A percentile compares a stretch with the other conserved stretches of the same genome.
Evolutionary conservation across 2,329 filamentous ascomycete genomes (phyloP).

Genomic region (Colletotrichum sublineola): DNA sequence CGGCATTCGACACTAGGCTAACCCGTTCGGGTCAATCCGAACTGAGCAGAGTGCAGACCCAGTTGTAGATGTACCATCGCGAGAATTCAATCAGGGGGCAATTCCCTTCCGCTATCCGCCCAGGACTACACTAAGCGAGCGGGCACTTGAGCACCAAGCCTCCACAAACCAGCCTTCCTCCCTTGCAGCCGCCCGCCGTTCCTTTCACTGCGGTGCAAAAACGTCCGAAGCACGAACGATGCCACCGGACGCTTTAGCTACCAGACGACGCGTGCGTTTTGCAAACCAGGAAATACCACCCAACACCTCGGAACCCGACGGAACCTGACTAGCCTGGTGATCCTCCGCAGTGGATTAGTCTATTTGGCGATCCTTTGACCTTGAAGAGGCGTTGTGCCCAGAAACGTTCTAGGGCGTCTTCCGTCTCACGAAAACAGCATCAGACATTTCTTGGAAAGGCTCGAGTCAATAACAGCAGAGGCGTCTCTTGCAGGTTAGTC

Average conservation of each 20-base stretch:
- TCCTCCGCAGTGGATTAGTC: slow-evolving; percentile 32
- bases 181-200: slow-evolving; percentile 21
- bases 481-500: background rate
- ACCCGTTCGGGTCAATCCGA: slow-evolving; percentile 28
- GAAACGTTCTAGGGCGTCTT: slow-evolving; percentile 30
- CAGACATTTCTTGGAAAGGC: background rate
- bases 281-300: slow-evolving; percentile 1
- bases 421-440: slow-evolving; percentile 28
- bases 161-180: slow-evolving; percentile 28
- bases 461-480: slow-evolving; percentile 22
- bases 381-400: slow-evolving; percentile 20
- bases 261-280: slow-evolving; percentile 27
- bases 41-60: background rate
- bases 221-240: slow-evolving; percentile 7
- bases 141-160: slow-evolving; percentile 22
- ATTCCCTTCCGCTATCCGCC: slow-evolving; percentile 39
- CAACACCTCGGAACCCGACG: slow-evolving; percentile 23
- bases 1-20: slow-evolving; percentile 34
- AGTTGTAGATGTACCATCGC: slow-evolving; percentile 32
- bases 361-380: slow-evolving; percentile 31
- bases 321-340: slow-evolving; percentile 34
- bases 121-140: slow-evolving; percentile 3
- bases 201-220: slow-evolving; percentile 17
- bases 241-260: slow-evolving; percentile 19
- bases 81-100: slow-evolving; percentile 17